A percentile compares a stretch with the other conserved stretches of the same genome.
Evolutionary conservation across 495 filamentous ascomycete genomes (phyloP).

Genomic region (Neurospora tetraspora): DNA sequence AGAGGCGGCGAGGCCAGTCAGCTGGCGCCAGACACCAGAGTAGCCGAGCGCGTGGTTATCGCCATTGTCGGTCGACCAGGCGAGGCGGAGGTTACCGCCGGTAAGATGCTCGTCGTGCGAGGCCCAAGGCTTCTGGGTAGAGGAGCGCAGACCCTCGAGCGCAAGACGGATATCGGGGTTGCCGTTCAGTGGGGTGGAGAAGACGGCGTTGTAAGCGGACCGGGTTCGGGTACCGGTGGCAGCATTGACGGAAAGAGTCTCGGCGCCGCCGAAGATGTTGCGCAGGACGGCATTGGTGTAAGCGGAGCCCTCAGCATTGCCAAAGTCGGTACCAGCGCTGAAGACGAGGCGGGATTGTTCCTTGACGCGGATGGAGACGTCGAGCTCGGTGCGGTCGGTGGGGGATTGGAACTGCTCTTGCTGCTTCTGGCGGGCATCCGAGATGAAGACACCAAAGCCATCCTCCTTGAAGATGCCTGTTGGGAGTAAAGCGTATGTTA

Average conservation of each 20-base stretch:
- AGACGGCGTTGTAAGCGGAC: constrained; percentile 75
- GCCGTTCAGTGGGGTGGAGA: constrained; percentile 66
- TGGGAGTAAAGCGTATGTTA: constrained; percentile 7
- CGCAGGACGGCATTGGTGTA: constrained; percentile 75
- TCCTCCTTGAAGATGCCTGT: constrained; percentile 81
- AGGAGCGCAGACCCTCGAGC: constrained; percentile 66
- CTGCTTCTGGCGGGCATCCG: constrained; percentile 45
- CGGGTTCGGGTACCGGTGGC: constrained; percentile 80
- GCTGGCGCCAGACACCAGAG: constrained; percentile 73
- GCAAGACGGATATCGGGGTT: constrained; percentile 71
- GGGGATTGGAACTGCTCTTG: constrained; percentile 36
- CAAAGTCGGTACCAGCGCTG: constrained; percentile 87
- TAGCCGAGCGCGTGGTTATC: constrained; percentile 69
- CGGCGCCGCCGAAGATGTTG: constrained; percentile 92
- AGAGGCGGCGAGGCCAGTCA: constrained; percentile 61
- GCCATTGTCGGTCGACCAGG: constrained; percentile 52
- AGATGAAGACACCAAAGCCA: constrained; percentile 69
- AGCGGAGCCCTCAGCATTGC: constrained; percentile 83
- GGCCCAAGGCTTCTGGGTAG: constrained; percentile 79
- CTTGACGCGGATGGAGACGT: constrained; percentile 61
- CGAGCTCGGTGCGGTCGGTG: constrained; percentile 59
- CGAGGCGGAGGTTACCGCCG: constrained; percentile 65
- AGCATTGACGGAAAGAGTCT: constrained; percentile 71
- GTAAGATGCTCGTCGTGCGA: constrained; percentile 87
- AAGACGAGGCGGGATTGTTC: constrained; percentile 73